Percentiles rank a stretch among this genome's conserved stretches.
phyloP scores from a whole-genome alignment of 306 rosid genomes.

The Macrotyloma uniflorum region DNA sequence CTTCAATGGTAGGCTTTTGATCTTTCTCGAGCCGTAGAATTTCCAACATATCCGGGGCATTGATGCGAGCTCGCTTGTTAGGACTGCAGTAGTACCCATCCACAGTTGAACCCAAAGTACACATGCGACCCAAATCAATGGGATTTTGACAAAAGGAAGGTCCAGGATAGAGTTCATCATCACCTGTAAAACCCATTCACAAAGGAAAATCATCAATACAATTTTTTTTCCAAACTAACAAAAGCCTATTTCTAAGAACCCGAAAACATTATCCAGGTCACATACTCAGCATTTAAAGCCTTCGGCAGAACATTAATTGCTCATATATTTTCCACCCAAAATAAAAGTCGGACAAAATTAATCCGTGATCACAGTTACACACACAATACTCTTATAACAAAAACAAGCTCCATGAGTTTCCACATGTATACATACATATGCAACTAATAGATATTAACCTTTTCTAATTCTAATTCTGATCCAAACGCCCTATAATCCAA shows the following conservation, averaged over 20 bases:
- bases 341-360: background rate
- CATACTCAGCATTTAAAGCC: too few relatives aligned
- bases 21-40: background rate
- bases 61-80: constrained; percentile 3
- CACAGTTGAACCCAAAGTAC: background rate
- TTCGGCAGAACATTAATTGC: background rate
- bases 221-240: background rate
- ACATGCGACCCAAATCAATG: constrained; percentile 7
- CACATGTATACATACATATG: background rate
- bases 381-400: background rate
- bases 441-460: background rate
- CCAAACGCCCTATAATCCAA: background rate
- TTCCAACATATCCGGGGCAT: background rate
- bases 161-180: background rate
- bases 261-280: too few relatives aligned
- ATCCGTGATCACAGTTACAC: background rate
- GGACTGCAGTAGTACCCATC: background rate
- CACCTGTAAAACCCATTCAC: background rate
- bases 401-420: background rate
- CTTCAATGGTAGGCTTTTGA: background rate
- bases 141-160: background rate
- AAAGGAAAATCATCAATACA: background rate
- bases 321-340: background rate
- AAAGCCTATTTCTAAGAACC: background rate
- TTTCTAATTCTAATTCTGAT: background rate